A percentile compares a stretch with the other conserved stretches of the same genome.
These are phyloP conservation scores for Claviceps monticola DNA, from an alignment of 2,329 filamentous ascomycete genomes.

Conservation along the genomic window DNA sequence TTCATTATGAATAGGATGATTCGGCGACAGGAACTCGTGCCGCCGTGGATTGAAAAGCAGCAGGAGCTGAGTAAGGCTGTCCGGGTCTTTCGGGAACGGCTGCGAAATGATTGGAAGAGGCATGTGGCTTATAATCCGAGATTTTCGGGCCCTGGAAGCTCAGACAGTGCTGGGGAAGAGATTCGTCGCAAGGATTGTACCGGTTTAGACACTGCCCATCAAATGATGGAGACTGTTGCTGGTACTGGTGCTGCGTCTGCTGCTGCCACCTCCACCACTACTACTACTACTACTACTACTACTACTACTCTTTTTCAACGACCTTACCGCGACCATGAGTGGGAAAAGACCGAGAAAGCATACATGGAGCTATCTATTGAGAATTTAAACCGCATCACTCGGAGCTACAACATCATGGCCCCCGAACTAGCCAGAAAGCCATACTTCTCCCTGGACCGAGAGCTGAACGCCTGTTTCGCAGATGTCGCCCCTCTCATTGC, in stretches of 20 bases:
- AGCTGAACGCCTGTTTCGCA: conserved; percentile 68
- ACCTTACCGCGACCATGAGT: conserved; percentile 67
- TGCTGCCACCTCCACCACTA: no score
- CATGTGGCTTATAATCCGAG: conserved; percentile 27
- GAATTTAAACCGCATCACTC: conserved; percentile 64
- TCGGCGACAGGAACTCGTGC: conserved; percentile 85
- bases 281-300: background rate
- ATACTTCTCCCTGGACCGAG: conserved; percentile 72
- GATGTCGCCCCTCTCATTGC: conserved; percentile 71
- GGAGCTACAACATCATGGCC: conserved; percentile 91
- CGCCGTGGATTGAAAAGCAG: conserved; percentile 98
- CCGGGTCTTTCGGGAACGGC: conserved; percentile 54
- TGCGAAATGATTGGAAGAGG: conserved; percentile 72
- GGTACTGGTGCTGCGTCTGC: no score
- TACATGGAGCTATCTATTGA: conserved; percentile 67
- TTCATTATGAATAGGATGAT: conserved; percentile 99
- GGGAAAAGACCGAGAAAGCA: conserved; percentile 56
- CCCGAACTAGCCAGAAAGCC: conserved; percentile 86
- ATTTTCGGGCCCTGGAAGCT: no score
- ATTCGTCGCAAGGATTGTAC: background rate
- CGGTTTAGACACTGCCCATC: background rate
- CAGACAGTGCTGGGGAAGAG: no score
- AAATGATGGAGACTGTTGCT: background rate
- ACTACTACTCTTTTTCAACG: conserved; percentile 18
- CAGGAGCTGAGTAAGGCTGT: conserved; percentile 67